A percentile compares a stretch with the other conserved stretches of the same genome.
These are phyloP conservation scores for Neurospora sp. DNA, from an alignment of 495 filamentous ascomycete species.

Conservation along the genomic window DNA sequence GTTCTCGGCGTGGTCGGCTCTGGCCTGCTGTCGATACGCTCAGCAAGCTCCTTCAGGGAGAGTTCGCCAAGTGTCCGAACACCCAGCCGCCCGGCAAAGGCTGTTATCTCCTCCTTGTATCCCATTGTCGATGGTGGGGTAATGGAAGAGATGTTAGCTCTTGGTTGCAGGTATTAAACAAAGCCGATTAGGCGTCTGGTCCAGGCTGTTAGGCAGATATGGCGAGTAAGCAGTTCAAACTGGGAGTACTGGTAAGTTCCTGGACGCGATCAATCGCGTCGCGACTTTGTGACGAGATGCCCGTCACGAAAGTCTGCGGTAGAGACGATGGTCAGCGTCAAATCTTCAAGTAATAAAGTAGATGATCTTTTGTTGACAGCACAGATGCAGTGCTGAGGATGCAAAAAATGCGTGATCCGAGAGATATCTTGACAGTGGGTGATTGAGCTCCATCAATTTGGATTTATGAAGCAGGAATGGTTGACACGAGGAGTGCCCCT, in stretches of 20 bases:
- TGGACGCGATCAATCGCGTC: neutral
- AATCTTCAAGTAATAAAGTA: neutral
- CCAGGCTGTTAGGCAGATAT: neutral
- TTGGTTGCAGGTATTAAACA: neutral
- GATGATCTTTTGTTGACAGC: neutral
- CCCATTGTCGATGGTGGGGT: constrained; percentile 1
- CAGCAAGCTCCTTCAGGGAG: constrained; percentile 13
- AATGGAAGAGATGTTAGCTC: neutral
- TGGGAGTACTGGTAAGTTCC: neutral
- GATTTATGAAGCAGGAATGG: neutral
- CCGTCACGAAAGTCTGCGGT: neutral
- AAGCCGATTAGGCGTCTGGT: neutral
- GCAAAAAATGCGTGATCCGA: neutral
- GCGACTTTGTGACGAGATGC: neutral
- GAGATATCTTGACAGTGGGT: neutral
- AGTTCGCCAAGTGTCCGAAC: constrained; percentile 6
- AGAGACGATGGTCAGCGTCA: neutral
- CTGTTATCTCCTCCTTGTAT: constrained; percentile 2
- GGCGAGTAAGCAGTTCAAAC: neutral
- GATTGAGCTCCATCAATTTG: neutral
- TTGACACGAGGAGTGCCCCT: neutral
- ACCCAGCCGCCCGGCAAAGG: constrained; percentile 3
- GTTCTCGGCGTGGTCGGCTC: neutral
- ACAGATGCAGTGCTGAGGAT: neutral
- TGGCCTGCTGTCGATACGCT: constrained; percentile 2